A percentile compares a stretch with the other conserved stretches of the same genome.
Evolutionary conservation across 441 rosid genomes (phyloP).

Genomic region (Brassica balearica): DNA sequence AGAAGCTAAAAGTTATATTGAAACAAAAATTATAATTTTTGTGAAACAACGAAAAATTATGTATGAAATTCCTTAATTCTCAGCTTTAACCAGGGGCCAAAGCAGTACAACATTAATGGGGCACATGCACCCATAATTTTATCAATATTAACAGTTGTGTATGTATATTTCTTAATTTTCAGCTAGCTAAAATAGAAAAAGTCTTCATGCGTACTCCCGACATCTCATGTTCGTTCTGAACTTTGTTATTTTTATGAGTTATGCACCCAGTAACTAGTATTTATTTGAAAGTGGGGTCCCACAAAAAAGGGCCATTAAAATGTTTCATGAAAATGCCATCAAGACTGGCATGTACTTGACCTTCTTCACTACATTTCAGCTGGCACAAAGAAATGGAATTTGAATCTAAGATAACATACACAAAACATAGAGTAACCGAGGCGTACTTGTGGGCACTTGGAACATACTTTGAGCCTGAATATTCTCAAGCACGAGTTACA

Average conservation of each 20-base stretch:
- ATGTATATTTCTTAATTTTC: not conserved
- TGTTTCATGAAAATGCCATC: not conserved
- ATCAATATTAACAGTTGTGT: not conserved
- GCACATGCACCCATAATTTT: not conserved
- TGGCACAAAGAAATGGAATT: conserved; percentile 54
- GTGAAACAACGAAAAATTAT: too few species aligned
- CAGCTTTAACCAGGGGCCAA: too few species aligned
- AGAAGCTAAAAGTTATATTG: too few species aligned
- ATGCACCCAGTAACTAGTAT: not conserved
- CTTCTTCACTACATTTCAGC: conserved; percentile 36
- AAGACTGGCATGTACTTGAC: not conserved
- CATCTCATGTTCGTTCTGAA: not conserved
- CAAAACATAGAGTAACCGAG: conserved; percentile 55
- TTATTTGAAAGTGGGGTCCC: not conserved
- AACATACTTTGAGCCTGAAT: conserved; percentile 50
- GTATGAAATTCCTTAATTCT: too few species aligned
- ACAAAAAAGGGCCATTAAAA: not conserved
- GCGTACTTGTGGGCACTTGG: conserved; percentile 54
- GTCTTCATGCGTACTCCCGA: not conserved
- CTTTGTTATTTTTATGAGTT: not conserved
- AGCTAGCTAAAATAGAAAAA: not conserved
- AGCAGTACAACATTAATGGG: too few species aligned
- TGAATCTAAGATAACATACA: conserved; percentile 45
- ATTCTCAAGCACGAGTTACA: conserved; percentile 39
- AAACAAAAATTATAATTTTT: too few species aligned